Evolutionary conservation across 441 rosid species (phyloP), one percentile per base, ranked within the genome.

Genomic region (Biscutella laevigata): DNA sequence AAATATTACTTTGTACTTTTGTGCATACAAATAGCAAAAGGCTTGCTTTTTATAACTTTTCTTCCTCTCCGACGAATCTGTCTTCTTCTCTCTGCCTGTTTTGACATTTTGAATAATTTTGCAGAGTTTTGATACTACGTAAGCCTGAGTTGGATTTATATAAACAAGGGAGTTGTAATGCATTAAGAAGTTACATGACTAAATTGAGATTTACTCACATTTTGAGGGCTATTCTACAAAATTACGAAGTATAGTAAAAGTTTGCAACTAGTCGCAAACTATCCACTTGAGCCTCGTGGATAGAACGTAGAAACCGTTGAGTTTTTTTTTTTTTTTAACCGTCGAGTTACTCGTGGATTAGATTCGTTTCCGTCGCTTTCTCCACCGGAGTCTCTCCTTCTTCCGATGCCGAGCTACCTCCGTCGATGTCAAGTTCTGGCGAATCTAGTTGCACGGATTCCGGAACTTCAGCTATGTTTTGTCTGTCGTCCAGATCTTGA

Each of bases 391-490:
- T 21, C 6, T 68, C 84, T 21, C 69, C 74, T 17, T 46, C 62
- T 52, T 91, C 94, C 3, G 88, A 85, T 10, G 64, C 66, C n/a
- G 96, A 84, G 76, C 88, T 79, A 7, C 44, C 81, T 7, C 58
- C 83, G 22, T 80, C 94, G 40, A 56, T 73, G 39, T 82, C 87
- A 57, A 74, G 83, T 14, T 47, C 95, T 4, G 78, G 84, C 41
- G 82, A 72, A 42, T 83, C 90, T 19, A 88, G 73, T 35, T 78
- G 94, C 59, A 83, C 43, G 26, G 71, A 72, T 66, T 85, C 98
- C 4, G 87, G 77, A 32, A 56, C 66, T 56, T 79, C 94, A n/a
- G 7, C 57, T 3, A 6, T 13, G 9, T 7, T 33, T 32, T 59
- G 53, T 25, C 16, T 40, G 28, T 55, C 73, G 57, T 63, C 95